phyloP scores from a whole-genome alignment of 2,329 filamentous ascomycete species.

The Hypoxylon sp. region DNA sequence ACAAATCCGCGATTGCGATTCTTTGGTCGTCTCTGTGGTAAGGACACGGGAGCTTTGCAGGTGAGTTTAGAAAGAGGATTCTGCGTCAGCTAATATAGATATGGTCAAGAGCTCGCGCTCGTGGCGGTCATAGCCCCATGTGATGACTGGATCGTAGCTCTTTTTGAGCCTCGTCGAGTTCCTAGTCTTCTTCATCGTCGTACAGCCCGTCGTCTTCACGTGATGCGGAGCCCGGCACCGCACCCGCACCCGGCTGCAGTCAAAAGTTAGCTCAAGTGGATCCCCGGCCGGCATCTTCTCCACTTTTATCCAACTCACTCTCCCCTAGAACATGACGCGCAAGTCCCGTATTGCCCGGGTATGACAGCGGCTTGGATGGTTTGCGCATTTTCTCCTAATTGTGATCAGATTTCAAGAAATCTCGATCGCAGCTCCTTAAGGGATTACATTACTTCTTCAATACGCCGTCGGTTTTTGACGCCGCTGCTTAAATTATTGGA shows the following conservation, averaged over 20 bases:
- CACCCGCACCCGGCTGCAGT: no score
- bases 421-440: background rate
- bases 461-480: background rate
- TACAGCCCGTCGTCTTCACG: conserved; percentile 10
- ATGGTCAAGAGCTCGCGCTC: conserved; percentile 1
- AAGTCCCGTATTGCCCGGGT: background rate
- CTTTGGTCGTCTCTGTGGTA: conserved; percentile 44
- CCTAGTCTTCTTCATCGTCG: conserved; percentile 33
- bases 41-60: conserved; percentile 33
- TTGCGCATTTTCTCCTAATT: background rate
- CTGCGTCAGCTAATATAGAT: background rate
- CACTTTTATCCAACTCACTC: background rate
- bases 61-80: background rate
- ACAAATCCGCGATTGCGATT: conserved; percentile 43
- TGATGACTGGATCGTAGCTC: conserved; percentile 1
- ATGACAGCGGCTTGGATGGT: background rate
- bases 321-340: background rate
- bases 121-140: conserved; percentile 3
- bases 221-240: background rate
- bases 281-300: background rate
- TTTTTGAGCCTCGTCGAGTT: conserved; percentile 33
- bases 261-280: background rate
- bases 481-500: background rate
- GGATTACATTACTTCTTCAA: background rate
- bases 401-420: background rate